These are phyloP conservation scores for Ophiostoma fasciatum DNA, from an alignment of 2,329 filamentous ascomycete genomes.

Conservation along the genomic window DNA sequence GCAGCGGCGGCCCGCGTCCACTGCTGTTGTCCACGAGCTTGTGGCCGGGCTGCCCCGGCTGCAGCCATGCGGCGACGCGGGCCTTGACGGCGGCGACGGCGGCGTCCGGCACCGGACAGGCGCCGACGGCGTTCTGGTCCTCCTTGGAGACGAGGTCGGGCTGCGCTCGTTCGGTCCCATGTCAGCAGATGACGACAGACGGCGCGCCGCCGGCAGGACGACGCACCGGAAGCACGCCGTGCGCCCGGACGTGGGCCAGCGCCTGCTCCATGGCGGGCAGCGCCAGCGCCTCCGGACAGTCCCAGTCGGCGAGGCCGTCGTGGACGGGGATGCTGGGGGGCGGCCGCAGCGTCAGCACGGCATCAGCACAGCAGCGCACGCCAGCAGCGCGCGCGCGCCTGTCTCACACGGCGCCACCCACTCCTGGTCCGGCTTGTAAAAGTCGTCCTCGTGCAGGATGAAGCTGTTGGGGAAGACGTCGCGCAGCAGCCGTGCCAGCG, in stretches of 20 bases:
- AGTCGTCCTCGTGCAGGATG: conserved; percentile 92
- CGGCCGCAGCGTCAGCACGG: too few species aligned
- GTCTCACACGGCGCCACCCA: too few species aligned
- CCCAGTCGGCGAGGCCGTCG: conserved; percentile 69
- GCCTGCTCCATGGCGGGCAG: conserved; percentile 52
- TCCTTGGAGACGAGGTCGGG: conserved; percentile 39
- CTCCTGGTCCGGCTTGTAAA: conserved; percentile 70
- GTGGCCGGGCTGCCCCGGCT: conserved; percentile 29
- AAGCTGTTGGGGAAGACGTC: conserved; percentile 66
- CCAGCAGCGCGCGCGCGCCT: too few species aligned
- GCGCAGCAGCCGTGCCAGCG: conserved; percentile 69
- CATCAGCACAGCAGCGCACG: too few species aligned
- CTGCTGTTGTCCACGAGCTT: conserved; percentile 2
- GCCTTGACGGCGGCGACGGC: conserved; percentile 31
- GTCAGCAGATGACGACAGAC: too few species aligned
- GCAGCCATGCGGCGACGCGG: conserved; percentile 32
- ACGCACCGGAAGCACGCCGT: conserved; percentile 51
- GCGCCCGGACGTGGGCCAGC: conserved; percentile 52
- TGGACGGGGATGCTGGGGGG: conserved; percentile 34
- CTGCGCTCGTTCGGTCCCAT: conserved; percentile 19
- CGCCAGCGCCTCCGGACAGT: conserved; percentile 68
- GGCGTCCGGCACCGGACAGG: conserved; percentile 33
- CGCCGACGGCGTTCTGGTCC: conserved; percentile 46
- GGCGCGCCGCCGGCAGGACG: too few species aligned
- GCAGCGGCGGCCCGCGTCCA: conserved; percentile 14